Base-by-base conservation (phyloP, 1,284 basidiomycete genomes). In the Waitea zeae region DNA sequence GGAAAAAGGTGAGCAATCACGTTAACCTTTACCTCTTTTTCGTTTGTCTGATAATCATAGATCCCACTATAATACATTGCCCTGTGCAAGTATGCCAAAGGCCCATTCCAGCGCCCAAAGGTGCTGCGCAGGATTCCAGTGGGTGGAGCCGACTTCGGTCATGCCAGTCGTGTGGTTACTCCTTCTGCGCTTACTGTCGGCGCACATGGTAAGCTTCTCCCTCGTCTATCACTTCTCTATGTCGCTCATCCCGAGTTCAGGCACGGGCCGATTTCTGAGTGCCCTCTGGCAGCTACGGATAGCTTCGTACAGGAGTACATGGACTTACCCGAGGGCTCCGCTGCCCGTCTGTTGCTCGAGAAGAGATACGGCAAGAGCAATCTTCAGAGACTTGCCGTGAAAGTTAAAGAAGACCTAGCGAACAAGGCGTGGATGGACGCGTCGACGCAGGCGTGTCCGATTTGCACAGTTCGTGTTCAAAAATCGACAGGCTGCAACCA, bases 401-500 rank as follows among this genome's bases (percentile, higher is more conserved):
- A 61, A 13, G 72, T 70, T 42, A 50, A 75, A 41, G 77, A 86
- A 46, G 79, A 82, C 19, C 59, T 65, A 44, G 61, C 66, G 31
- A 81, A 78, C 49, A 59, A 58, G 39, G 57, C 67, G 44, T 84
- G 73, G 74, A 55, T 83, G 19, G 57, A 67, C 29, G 44, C 53
- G 20, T 67, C 67, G 24, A 73, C 79, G 11, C 76, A 60, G 50
- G 51, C 57, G n/a, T 86, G 82, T 46, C 81, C 81, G 3, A 66
- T 65, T 12, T 86, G 83, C 50, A 44, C 58, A 4, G 58, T 79
- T 11, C 57, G 62, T 38, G 70, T 84, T n/a, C 72, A 86, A 52
- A 84, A 86, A 54, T 69, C 61, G 13, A 43, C 63, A 34, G 80
- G 82, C 1, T 86, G 80, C 50, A 81, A 81, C 46, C 78, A 81